Evolutionary conservation across 2,329 filamentous ascomycete genomes (phyloP), one percentile per base, ranked within the genome.

Genomic region (Colletotrichum eremochloae): DNA sequence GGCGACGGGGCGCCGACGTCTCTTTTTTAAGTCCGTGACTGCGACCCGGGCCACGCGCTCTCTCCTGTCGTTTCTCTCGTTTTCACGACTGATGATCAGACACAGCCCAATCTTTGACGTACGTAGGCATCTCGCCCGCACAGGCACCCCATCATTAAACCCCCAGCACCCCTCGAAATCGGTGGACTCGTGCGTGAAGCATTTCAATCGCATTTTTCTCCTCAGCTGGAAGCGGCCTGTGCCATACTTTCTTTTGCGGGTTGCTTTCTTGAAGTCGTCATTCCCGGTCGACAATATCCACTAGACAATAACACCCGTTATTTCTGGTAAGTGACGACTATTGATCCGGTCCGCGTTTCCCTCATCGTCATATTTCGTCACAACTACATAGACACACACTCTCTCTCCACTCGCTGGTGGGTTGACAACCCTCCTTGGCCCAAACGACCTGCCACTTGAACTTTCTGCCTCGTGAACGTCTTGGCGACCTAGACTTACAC

Each of bases 21-120:
- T 36, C 31, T 46, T 66, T 46, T 66, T 65, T 72, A 69, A 72
- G 70, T 57, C 70, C 70, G 70, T 29, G 29, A 50, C 31, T 58
- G 44, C 69, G 65, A 60, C 58, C 29, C 29, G 57, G 40, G 33
- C 33, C 62, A 69, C 53, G 57, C 56, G 40, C 46, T 48, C 55
- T 58, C 24, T 15, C 61, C 48, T 40, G 29, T 9, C 20, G 60
- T 15, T 68, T 31, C 48, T 64, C 52, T 68, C 53, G 52, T 58
- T 58, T 58, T 58, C 68, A 29, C 20, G 48, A 48, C n/a, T 46
- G 58, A 36, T 60, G 40, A n/a, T 70, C 70, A 70, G 55, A 60
- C 70, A 72, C 60, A 48, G 46, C 67, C 70, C 60, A 42, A 42
- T 50, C 53, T 53, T 56, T 68, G 68, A 68, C 68, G 57, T 71